phyloP scores from a whole-genome alignment of 2,329 filamentous ascomycete genomes.

The Hypocreales sp. region DNA sequence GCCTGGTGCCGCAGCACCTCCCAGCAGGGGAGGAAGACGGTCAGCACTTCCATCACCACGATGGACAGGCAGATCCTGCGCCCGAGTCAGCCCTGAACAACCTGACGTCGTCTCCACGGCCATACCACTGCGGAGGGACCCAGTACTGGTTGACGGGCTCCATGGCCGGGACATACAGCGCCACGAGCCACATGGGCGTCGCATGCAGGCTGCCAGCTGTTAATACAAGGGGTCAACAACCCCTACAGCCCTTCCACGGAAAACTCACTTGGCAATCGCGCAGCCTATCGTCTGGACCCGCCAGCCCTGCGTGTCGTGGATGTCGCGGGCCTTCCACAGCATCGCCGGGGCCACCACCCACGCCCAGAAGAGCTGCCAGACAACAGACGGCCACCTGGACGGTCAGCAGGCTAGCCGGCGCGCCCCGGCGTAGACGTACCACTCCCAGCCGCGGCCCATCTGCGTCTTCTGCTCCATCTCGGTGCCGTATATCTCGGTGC shows the following conservation, averaged over 20 bases:
- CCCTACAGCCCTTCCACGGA: background rate
- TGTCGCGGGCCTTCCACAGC: conserved; percentile 43
- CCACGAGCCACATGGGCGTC: conserved; percentile 49
- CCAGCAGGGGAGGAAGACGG: conserved; percentile 45
- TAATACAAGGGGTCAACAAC: conserved; percentile 1
- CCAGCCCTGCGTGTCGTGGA: conserved; percentile 50
- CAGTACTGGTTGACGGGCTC: conserved; percentile 31
- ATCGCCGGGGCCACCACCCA: conserved; percentile 40
- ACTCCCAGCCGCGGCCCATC: conserved; percentile 44
- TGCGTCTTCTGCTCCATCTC: conserved; percentile 29
- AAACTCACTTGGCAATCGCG: conserved; percentile 23
- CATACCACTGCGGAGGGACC: conserved; percentile 44
- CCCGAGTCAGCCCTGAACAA: conserved; percentile 18
- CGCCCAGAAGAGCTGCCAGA: conserved; percentile 47
- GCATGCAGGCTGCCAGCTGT: conserved; percentile 35
- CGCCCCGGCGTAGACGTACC: conserved; percentile 19
- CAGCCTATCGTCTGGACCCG: conserved; percentile 41
- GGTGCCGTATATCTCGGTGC: conserved; percentile 39
- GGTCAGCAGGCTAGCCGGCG: background rate
- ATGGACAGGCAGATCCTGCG: conserved; percentile 33
- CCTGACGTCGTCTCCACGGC: too few species aligned
- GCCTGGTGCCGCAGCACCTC: conserved; percentile 31
- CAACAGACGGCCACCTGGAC: conserved; percentile 36
- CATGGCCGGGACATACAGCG: conserved; percentile 33
- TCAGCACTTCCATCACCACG: conserved; percentile 42